Evolutionary conservation across 2,329 filamentous ascomycete genomes (phyloP).

Genomic region (Alternaria hordeiaustralica): DNA sequence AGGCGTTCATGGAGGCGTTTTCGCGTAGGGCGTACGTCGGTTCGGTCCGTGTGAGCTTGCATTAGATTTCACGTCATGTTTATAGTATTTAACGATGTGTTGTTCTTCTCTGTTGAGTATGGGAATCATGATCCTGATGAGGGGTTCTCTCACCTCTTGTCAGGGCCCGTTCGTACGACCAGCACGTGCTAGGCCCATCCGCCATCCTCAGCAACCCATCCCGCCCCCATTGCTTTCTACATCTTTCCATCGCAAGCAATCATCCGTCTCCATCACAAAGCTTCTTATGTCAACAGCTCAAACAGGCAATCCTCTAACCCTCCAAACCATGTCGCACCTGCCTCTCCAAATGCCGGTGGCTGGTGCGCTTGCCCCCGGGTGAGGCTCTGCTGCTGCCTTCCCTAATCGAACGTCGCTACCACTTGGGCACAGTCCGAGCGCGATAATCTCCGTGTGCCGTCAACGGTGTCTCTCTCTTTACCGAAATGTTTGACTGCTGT

Average conservation of each 20-base stretch:
- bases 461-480: not conserved
- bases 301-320: too few species aligned
- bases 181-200: not conserved
- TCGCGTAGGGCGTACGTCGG: not conserved
- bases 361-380: not conserved
- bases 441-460: not conserved
- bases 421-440: too few species aligned
- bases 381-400: not conserved
- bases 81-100: not conserved
- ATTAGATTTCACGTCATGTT: not conserved
- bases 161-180: not conserved
- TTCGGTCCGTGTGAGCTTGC: not conserved
- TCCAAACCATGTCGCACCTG: not conserved
- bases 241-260: too few species aligned
- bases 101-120: rapidly evolving
- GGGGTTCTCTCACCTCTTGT: not conserved
- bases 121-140: rapidly evolving
- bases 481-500: not conserved
- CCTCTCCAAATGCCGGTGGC: not conserved
- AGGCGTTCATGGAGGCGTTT: constrained; percentile 23
- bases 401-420: not conserved
- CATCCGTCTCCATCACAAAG: too few species aligned
- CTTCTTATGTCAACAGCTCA: too few species aligned
- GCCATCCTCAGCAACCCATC: too few species aligned
- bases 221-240: too few species aligned